These are phyloP conservation scores for Pseudozyma tsukubaensis DNA, from an alignment of 1,284 basidiomycete species.

Conservation along the genomic window DNA sequence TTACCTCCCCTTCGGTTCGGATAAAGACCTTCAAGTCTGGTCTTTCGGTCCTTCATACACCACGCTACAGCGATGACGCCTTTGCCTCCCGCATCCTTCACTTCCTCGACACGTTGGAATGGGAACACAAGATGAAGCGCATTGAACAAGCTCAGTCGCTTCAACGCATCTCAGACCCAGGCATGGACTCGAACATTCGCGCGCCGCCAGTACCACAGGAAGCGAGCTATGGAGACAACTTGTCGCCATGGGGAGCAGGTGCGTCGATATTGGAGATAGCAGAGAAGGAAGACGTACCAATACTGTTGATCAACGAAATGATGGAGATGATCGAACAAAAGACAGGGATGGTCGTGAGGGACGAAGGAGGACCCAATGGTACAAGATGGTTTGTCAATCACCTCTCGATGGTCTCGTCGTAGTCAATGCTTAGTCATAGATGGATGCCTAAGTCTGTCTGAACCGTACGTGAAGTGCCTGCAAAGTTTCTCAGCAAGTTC, in stretches of 20 bases:
- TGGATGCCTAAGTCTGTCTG: no score
- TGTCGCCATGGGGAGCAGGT: constrained; percentile 39
- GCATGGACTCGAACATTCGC: not conserved
- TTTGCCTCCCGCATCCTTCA: constrained; percentile 53
- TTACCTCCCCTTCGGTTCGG: constrained; percentile 79
- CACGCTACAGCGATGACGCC: constrained; percentile 70
- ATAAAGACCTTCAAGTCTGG: constrained; percentile 79
- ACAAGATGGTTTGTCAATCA: constrained; percentile 60
- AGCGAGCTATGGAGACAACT: constrained; percentile 37
- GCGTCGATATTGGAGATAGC: constrained; percentile 61
- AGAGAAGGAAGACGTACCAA: constrained; percentile 48
- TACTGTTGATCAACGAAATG: constrained; percentile 59
- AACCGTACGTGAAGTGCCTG: no score
- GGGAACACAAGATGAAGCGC: constrained; percentile 41
- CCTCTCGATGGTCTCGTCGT: constrained; percentile 26
- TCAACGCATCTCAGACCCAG: constrained; percentile 14
- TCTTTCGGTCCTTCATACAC: constrained; percentile 85
- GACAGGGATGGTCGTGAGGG: constrained; percentile 55
- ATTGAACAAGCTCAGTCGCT: constrained; percentile 43
- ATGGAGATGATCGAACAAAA: constrained; percentile 54
- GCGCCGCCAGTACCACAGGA: constrained; percentile 10
- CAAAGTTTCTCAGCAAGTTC: no score
- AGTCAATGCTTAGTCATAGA: no score
- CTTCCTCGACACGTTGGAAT: constrained; percentile 48
- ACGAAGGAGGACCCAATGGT: constrained; percentile 55